phyloP scores from a whole-genome alignment of 2,329 filamentous ascomycete species.

The Monilinia fructicola region DNA sequence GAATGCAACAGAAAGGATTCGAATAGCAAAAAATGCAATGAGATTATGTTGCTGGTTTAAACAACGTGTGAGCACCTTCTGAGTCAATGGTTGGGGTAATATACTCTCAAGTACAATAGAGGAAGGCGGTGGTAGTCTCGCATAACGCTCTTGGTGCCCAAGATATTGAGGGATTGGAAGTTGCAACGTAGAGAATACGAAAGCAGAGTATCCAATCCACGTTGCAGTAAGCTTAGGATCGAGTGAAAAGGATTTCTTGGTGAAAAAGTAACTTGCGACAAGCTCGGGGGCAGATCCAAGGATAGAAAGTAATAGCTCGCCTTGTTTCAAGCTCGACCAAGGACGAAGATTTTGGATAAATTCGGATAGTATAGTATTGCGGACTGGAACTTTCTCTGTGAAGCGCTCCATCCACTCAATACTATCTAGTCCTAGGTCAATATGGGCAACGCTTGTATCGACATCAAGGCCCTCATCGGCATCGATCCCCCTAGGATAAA shows the following conservation, averaged over 20 bases:
- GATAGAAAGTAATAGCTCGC: conserved; percentile 75
- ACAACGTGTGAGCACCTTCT: conserved; percentile 76
- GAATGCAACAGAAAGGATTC: conserved; percentile 75
- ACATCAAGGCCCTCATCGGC: conserved; percentile 53
- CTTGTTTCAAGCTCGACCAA: conserved; percentile 78
- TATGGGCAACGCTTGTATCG: conserved; percentile 48
- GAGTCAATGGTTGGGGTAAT: conserved; percentile 76
- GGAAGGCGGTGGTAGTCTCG: conserved; percentile 71
- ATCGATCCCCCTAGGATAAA: conserved; percentile 73
- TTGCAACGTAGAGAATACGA: conserved; percentile 78
- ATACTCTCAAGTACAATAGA: conserved; percentile 82
- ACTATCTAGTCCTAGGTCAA: conserved; percentile 67
- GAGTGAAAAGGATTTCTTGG: conserved; percentile 76
- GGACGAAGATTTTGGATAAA: conserved; percentile 79
- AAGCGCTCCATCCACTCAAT: conserved; percentile 70
- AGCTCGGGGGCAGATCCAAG: conserved; percentile 83
- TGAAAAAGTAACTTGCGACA: conserved; percentile 81
- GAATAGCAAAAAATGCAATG: conserved; percentile 79
- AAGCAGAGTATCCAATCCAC: conserved; percentile 91
- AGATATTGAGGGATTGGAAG: conserved; percentile 71
- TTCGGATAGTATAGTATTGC: conserved; percentile 75
- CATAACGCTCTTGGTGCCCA: conserved; percentile 63
- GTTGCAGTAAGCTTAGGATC: conserved; percentile 90
- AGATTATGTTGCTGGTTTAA: conserved; percentile 77
- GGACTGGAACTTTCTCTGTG: conserved; percentile 65